phyloP scores from a whole-genome alignment of 441 rosid genomes.

The Gossypium davidsonii region DNA sequence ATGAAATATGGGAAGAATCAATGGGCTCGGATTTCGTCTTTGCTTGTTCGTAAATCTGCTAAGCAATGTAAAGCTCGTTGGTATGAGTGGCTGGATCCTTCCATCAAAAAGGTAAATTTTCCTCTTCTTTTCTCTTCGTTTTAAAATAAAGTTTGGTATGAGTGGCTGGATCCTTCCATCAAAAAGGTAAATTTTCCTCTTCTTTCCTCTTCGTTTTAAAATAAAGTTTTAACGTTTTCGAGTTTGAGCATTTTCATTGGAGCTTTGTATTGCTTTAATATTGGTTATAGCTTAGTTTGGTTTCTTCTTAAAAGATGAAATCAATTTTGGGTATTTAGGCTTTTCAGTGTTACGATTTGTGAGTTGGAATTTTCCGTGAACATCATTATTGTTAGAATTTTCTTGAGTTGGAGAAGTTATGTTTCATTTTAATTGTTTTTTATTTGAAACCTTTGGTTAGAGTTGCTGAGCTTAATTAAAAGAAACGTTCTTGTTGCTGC shows the following conservation, averaged over 20 bases:
- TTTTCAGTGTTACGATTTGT: neutral
- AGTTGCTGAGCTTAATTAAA: neutral
- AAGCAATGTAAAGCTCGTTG: conserved; percentile 99
- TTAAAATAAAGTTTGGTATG: conserved; percentile 43
- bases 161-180: conserved; percentile 99
- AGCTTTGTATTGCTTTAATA: neutral
- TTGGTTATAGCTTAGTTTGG: neutral
- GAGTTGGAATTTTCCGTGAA: neutral
- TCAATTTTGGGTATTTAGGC: neutral
- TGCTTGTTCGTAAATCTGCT: conserved; percentile 93
- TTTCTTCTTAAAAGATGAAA: neutral
- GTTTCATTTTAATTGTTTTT: neutral
- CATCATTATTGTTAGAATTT: neutral
- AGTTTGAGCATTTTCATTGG: neutral
- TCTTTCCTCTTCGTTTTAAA: neutral
- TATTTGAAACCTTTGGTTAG: neutral
- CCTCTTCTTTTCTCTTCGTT: neutral
- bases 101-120: conserved; percentile 71
- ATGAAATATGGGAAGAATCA: conserved; percentile 99
- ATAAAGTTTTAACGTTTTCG: neutral
- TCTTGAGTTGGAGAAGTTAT: neutral
- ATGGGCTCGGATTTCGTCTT: conserved; percentile 97
- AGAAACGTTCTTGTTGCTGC: neutral
- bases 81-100: conserved; percentile 99
- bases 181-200: conserved; percentile 49